Evolutionary conservation across 2,329 filamentous ascomycete species (phyloP).

Genomic region (Didymellaceae sp.): DNA sequence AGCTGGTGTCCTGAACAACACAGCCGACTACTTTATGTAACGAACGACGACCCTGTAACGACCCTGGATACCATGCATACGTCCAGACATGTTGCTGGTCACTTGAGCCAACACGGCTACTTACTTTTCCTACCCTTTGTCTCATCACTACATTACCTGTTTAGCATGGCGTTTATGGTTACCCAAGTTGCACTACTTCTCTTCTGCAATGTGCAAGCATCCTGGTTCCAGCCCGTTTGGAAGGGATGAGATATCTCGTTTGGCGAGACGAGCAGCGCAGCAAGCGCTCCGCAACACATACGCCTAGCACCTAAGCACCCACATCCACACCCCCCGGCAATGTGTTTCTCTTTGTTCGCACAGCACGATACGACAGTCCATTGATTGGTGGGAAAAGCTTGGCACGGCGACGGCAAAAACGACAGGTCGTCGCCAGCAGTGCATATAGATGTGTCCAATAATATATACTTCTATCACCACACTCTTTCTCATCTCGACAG

Average conservation of each 20-base stretch:
- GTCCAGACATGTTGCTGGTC: constrained; percentile 10
- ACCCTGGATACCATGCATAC: constrained; percentile 7
- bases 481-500: too few species aligned
- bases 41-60: constrained; percentile 14
- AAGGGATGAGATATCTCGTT: background rate
- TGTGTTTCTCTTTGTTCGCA: constrained; percentile 21
- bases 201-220: constrained; percentile 10
- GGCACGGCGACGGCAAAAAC: background rate
- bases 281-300: constrained; percentile 34
- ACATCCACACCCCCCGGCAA: constrained; percentile 21
- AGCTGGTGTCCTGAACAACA: constrained; percentile 59
- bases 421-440: constrained; percentile 1
- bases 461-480: constrained; percentile 12
- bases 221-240: background rate
- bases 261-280: constrained; percentile 23
- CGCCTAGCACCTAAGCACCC: constrained; percentile 24
- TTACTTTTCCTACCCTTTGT: background rate
- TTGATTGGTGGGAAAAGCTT: background rate
- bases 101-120: constrained; percentile 1
- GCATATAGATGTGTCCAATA: constrained; percentile 16
- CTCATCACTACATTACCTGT: constrained; percentile 4
- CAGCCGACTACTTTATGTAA: background rate
- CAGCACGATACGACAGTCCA: background rate
- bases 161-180: constrained; percentile 19
- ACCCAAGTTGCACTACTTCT: constrained; percentile 1